Evolutionary conservation across 192 early-diverging fungal species (phyloP), one percentile per base, ranked within the genome.

Genomic region (Rhizophagus sp.): DNA sequence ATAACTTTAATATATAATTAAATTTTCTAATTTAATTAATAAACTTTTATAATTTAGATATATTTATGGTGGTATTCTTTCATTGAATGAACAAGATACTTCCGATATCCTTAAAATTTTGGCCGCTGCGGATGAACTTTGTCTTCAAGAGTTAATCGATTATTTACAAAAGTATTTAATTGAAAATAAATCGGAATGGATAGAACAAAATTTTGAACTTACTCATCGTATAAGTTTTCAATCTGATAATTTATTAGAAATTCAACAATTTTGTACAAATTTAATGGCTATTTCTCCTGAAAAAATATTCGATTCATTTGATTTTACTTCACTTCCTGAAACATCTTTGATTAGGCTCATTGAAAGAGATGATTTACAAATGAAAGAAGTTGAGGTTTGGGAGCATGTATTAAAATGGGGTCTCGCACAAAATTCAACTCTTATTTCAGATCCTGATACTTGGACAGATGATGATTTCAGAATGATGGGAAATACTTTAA

Each of bases 331-430:
- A 33, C 27, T 39, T 30, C 36, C 30, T 19, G 52, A 57, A 57
- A 22, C 6, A 22, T 22, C 52, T 57, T 57, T 57, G 17, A 19
- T 57, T 22, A 7, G 4, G 22, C 19, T 57, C 6, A 57, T 57
- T 57, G 12, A 57, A 57, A 57, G 17, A 5, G 52, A 57, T 33
- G 67, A 69, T 15, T 39, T 69, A 36, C 67, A 69, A 27, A 69
- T 69, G 36, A 39, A 69, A 30, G 67, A 69, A n/a, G 9, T 33
- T 11, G 67, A 69, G 34, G 67, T 69, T n/a, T 69, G 67, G 67
- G 67, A 69, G 0, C 27, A 34, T 39, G 67, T 69, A 30, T 36
- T 69, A 36, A 34, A 69, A 30, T 69, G 67, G 67, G 30, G 67
- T 33, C 67, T 69, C 13, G 11, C 67, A 13, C 67, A 30, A 39